Evolutionary conservation across 495 filamentous ascomycete genomes (phyloP).

Genomic region (Haplographium delicatum): DNA sequence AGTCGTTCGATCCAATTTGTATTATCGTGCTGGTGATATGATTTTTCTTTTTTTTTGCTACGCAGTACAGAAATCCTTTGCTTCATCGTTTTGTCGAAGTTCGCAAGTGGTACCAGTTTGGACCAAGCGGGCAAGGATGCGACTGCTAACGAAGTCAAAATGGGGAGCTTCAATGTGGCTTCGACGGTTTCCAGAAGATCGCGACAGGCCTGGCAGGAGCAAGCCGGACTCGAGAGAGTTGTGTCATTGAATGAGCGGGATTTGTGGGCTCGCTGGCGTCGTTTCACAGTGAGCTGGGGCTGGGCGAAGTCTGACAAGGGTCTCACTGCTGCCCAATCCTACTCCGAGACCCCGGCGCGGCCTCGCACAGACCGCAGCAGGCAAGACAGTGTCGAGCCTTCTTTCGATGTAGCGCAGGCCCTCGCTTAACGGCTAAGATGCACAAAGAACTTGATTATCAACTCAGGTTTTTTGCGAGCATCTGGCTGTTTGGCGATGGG

Average conservation of each 20-base stretch:
- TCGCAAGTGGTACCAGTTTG: constrained; percentile 17
- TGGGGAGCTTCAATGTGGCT: constrained; percentile 7
- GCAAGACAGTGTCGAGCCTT: too few relatives aligned
- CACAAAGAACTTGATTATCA: constrained; percentile 5
- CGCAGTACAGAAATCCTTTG: constrained; percentile 5
- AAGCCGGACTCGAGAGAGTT: constrained; percentile 12
- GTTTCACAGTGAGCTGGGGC: constrained; percentile 22
- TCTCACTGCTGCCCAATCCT: constrained; percentile 23
- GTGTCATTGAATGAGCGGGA: not conserved
- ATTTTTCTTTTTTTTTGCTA: not conserved
- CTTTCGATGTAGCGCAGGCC: not conserved
- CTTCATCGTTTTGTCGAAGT: not conserved
- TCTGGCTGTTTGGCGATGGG: not conserved
- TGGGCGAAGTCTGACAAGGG: constrained; percentile 10
- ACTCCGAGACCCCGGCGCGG: constrained; percentile 4
- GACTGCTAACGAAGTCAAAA: not conserved
- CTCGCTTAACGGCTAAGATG: constrained; percentile 17
- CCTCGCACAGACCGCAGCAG: constrained; percentile 10
- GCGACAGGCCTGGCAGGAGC: constrained; percentile 14
- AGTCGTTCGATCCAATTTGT: not conserved
- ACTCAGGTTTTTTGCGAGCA: not conserved
- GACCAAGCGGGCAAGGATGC: constrained; percentile 2
- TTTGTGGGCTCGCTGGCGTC: constrained; percentile 16
- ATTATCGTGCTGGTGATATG: constrained; percentile 9
- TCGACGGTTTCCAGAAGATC: constrained; percentile 26